Conservation (phyloP, 164 flowering plant genomes). For the Annona cherimola region DNA sequence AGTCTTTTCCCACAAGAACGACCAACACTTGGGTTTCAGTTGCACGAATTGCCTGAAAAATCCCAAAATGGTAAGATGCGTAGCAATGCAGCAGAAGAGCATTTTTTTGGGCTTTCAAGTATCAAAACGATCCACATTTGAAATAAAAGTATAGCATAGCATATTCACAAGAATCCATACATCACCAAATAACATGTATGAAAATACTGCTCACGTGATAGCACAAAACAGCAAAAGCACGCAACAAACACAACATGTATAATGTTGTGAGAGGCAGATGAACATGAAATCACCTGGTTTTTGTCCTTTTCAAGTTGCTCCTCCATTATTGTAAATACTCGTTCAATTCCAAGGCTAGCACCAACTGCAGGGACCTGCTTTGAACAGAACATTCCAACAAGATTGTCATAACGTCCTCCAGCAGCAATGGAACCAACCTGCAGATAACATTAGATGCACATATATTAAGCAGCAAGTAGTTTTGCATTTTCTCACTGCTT, state of each 20-base stretch:
- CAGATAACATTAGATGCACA: neutral
- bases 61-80: neutral
- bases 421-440: conserved; percentile 99
- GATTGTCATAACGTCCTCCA: conserved; percentile 96
- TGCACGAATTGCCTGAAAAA: conserved; percentile 53
- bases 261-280: neutral
- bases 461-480: no score
- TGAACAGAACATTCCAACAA: conserved; percentile 81
- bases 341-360: conserved; percentile 88
- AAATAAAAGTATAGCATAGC: no score
- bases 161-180: no score
- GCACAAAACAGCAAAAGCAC: neutral
- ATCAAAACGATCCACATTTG: neutral
- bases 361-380: conserved; percentile 93
- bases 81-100: neutral
- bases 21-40: conserved; percentile 83
- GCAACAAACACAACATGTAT: neutral
- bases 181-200: no score
- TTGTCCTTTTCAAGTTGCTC: conserved; percentile 53
- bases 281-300: conserved; percentile 42
- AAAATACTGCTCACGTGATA: no score
- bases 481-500: no score
- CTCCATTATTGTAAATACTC: conserved; percentile 84
- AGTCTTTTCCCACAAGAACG: conserved; percentile 55
- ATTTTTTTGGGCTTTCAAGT: neutral